Evolutionary conservation across 2,329 filamentous ascomycete species (phyloP).

Genomic region (Ophiocordyceps camponoti-leonardi): DNA sequence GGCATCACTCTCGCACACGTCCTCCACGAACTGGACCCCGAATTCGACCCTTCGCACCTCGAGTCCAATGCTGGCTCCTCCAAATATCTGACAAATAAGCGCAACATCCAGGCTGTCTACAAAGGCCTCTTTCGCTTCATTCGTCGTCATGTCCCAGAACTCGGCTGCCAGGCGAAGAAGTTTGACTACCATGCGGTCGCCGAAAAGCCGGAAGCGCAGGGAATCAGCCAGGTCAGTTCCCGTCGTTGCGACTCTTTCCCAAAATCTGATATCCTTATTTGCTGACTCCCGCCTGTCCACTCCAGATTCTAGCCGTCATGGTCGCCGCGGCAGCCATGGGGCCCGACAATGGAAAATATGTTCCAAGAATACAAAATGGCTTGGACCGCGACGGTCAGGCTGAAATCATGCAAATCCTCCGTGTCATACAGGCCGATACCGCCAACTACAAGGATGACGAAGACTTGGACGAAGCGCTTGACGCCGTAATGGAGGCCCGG

Average conservation of each 20-base stretch:
- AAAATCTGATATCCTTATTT: background rate
- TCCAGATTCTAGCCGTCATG: slow-evolving; percentile 42
- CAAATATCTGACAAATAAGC: slow-evolving; percentile 29
- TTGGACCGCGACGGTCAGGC: slow-evolving; percentile 25
- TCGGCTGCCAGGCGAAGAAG: slow-evolving; percentile 32
- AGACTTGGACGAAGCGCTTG: slow-evolving; percentile 20
- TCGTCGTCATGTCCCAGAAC: slow-evolving; percentile 30
- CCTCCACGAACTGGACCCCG: slow-evolving; percentile 37
- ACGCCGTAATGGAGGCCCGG: slow-evolving; percentile 23
- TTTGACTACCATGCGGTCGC: slow-evolving; percentile 41
- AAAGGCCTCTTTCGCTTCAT: slow-evolving; percentile 38
- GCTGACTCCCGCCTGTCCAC: slow-evolving; percentile 1
- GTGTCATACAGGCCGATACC: slow-evolving; percentile 21
- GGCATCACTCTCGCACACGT: slow-evolving; percentile 36
- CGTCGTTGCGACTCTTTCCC: background rate
- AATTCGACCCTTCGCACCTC: slow-evolving; percentile 37
- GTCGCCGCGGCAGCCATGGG: slow-evolving; percentile 43
- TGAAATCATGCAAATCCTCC: slow-evolving; percentile 27
- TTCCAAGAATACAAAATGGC: slow-evolving; percentile 24
- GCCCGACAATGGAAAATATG: slow-evolving; percentile 35
- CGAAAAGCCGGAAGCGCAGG: slow-evolving; percentile 35
- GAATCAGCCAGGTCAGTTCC: slow-evolving; percentile 31
- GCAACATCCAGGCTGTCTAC: slow-evolving; percentile 35
- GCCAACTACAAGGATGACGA: slow-evolving; percentile 18
- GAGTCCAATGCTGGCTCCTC: slow-evolving; percentile 25